Base-by-base conservation (phyloP, 1,284 basidiomycete genomes). In the Hymenochaete sp. region DNA sequence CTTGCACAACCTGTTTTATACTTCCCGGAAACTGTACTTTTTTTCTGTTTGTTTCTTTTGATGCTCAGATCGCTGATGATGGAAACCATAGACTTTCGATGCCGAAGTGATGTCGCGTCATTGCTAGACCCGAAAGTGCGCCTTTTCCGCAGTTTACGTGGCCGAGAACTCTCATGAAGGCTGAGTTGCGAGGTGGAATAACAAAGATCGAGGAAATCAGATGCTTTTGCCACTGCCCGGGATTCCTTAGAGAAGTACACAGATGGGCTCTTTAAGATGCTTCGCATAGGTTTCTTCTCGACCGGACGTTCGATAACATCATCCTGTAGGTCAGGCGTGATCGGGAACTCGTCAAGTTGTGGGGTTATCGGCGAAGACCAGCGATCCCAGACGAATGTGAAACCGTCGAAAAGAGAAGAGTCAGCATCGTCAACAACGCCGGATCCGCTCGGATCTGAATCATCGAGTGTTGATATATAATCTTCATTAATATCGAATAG, bases 251-350 rank as follows among this genome's bases (percentile, higher is more conserved):
- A 19, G 27, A 50, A 47, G 26, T 39, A 39, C 21, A 39, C 24
- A 2, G 45, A 44, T n/a, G 49, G 41, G 28, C 29, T 38, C 25
- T 47, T 51, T 27, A 51, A 21, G 18, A 51, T 51, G 28, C 49
- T 44, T 27, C 45, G 45, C 16, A 50, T 41, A 18, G 32, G 38
- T 13, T 42, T 38, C 13, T 3, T 44, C 8, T 18, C 28, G 26
- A 16, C 9, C 11, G 38, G 38, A 28, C 21, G 8, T 35, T 14
- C 13, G 11, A n/a, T 26, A 5, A 8, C 36, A 26, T 24, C 14
- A 2, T 45, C 31, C 19, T n/a, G 13, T 6, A 35, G 8, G 8
- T 35, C 5, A 5, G 4, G 14, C 10, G 9, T 24, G 31, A 4
- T 19, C 25, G 9, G 40, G 29, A 16, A 22, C n/a, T 14, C 10